These are phyloP conservation scores for Mariannaea elegans DNA, from an alignment of 2,329 filamentous ascomycete species.

Conservation along the genomic window DNA sequence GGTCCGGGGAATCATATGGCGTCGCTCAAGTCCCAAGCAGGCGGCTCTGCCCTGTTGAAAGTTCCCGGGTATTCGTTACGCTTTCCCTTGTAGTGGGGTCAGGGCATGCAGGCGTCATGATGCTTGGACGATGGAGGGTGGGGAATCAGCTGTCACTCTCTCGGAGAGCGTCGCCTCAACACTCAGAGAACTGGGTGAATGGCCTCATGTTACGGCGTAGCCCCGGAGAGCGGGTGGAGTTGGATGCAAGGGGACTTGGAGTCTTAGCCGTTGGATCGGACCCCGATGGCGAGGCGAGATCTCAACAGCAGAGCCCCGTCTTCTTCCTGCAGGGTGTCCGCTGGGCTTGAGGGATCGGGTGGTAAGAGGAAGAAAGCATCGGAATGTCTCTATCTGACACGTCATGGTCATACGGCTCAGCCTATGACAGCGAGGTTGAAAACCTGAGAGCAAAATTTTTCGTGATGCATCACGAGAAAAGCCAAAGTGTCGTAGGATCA, in stretches of 20 bases:
- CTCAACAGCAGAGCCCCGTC: conserved; percentile 11
- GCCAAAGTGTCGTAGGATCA: neutral
- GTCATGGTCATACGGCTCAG: conserved; percentile 14
- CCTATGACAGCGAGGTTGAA: neutral
- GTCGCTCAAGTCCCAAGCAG: conserved; percentile 2
- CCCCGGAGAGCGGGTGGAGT: conserved; percentile 3
- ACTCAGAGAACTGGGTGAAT: neutral
- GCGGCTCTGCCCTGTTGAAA: conserved; percentile 15
- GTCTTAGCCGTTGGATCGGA: conserved; percentile 25
- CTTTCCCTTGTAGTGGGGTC: conserved; percentile 12
- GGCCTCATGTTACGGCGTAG: conserved; percentile 29
- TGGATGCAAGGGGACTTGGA: conserved; percentile 22
- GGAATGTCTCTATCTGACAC: conserved; percentile 24
- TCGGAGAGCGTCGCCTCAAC: neutral
- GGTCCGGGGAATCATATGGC: conserved; percentile 1
- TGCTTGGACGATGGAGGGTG: conserved; percentile 24
- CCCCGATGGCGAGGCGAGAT: conserved; percentile 13
- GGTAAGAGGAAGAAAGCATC: neutral
- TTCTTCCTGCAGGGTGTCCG: conserved; percentile 4
- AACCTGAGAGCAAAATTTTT: neutral
- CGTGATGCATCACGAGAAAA: conserved; percentile 9
- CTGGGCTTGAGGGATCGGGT: neutral
- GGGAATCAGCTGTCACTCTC: conserved; percentile 33
- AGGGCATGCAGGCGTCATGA: conserved; percentile 24
- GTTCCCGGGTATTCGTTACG: conserved; percentile 6